phyloP scores from a whole-genome alignment of 2,329 filamentous ascomycete species.

The Plenodomus biglobosus region DNA sequence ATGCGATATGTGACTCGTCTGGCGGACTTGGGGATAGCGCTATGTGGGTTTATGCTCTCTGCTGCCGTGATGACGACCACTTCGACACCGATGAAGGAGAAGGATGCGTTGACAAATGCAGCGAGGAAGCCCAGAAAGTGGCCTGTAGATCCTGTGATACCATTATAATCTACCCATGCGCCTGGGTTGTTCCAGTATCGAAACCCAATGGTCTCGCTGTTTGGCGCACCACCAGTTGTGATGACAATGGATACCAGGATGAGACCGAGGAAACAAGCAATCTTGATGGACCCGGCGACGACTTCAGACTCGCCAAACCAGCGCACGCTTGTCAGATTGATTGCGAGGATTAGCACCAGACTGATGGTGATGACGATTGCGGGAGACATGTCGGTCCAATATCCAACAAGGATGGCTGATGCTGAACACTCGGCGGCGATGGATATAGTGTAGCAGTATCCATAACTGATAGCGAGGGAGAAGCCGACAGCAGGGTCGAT shows the following conservation, averaged over 20 bases:
- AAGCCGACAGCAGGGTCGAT: slow-evolving; percentile 65
- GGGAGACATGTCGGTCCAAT: slow-evolving; percentile 56
- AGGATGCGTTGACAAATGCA: slow-evolving; percentile 52
- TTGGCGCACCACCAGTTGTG: slow-evolving; percentile 51
- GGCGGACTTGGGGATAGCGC: slow-evolving; percentile 64
- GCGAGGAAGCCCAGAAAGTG: slow-evolving; percentile 61
- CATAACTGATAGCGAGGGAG: slow-evolving; percentile 48
- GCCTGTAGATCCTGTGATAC: slow-evolving; percentile 47
- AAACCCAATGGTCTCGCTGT: slow-evolving; percentile 63
- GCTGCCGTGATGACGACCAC: slow-evolving; percentile 64
- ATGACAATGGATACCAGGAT: slow-evolving; percentile 27
- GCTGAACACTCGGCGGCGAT: slow-evolving; percentile 53
- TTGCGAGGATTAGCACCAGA: slow-evolving; percentile 52
- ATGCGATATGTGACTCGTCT: slow-evolving; percentile 51
- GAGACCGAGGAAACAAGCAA: slow-evolving; percentile 42
- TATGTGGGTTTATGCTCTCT: slow-evolving; percentile 64
- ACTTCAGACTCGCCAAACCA: slow-evolving; percentile 55
- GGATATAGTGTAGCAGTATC: slow-evolving; percentile 51
- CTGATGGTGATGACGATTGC: slow-evolving; percentile 57
- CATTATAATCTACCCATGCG: slow-evolving; percentile 67
- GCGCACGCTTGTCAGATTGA: slow-evolving; percentile 55
- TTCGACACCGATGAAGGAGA: slow-evolving; percentile 51
- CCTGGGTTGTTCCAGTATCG: slow-evolving; percentile 68
- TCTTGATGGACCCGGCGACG: slow-evolving; percentile 45
- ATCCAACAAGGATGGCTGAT: slow-evolving; percentile 42